Percentiles rank a stretch among this genome's conserved stretches.
phyloP scores from a whole-genome alignment of 2,329 filamentous ascomycete genomes.

The Arachnopeziza araneosa region DNA sequence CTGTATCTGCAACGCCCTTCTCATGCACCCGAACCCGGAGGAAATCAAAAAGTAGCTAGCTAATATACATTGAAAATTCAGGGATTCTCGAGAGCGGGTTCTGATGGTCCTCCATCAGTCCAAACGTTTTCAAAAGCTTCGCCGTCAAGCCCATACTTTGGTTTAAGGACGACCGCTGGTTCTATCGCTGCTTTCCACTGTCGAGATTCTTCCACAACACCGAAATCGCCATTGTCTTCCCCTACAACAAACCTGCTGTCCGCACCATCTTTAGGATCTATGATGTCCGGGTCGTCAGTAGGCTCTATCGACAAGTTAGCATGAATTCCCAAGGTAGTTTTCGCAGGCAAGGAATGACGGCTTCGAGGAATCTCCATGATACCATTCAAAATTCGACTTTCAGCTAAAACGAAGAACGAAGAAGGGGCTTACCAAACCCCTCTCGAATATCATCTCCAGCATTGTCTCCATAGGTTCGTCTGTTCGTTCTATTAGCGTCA shows the following conservation, averaged over 20 bases:
- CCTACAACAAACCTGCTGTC: conserved; percentile 24
- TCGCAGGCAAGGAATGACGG: not conserved
- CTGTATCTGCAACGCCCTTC: conserved; percentile 14
- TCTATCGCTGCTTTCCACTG: conserved; percentile 36
- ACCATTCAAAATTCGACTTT: not conserved
- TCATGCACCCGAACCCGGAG: conserved; percentile 9
- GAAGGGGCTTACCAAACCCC: conserved; percentile 35
- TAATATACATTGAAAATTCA: conserved; percentile 11
- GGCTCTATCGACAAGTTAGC: conserved; percentile 31
- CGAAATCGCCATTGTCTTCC: conserved; percentile 28
- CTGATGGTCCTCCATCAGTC: conserved; percentile 23
- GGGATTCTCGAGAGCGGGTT: conserved; percentile 27
- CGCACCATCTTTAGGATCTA: conserved; percentile 38
- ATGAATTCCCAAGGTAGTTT: not conserved
- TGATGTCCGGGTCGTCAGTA: conserved; percentile 36
- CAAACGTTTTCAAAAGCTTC: conserved; percentile 33
- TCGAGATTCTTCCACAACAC: conserved; percentile 34
- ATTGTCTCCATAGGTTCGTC: conserved; percentile 40
- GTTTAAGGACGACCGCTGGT: conserved; percentile 22
- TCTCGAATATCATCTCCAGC: conserved; percentile 46
- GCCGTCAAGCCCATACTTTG: conserved; percentile 31
- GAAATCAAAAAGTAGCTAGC: not conserved
- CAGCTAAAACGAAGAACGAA: not conserved
- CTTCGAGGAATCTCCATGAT: not conserved
- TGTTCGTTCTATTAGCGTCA: conserved; percentile 21